A percentile compares a stretch with the other conserved stretches of the same genome.
These are phyloP conservation scores for Camellia oleifera DNA, from an alignment of 179 eudicot species.

Conservation along the genomic window DNA sequence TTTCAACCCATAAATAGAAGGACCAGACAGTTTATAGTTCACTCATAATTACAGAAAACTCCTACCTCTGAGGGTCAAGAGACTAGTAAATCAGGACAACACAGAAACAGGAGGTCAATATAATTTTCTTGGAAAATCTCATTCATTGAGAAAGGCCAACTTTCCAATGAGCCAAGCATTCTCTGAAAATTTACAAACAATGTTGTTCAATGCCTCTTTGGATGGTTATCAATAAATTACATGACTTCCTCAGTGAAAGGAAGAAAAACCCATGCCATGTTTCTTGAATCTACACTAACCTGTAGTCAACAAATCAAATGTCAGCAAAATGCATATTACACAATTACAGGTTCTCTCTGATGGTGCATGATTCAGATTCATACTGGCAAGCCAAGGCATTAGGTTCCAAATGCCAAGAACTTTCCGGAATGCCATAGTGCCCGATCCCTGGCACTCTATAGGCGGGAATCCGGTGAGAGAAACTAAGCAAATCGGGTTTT, in stretches of 20 bases:
- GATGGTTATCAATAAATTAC: background rate
- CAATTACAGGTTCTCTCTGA: conserved; percentile 3
- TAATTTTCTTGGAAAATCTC: background rate
- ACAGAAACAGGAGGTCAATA: background rate
- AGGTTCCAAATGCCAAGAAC: conserved; percentile 74
- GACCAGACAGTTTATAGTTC: background rate
- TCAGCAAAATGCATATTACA: background rate
- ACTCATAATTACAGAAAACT: background rate
- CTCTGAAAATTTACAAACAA: background rate
- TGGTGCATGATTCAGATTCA: background rate
- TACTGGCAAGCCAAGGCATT: conserved; percentile 45
- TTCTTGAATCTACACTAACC: background rate
- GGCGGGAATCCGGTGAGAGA: conserved; percentile 59
- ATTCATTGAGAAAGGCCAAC: background rate
- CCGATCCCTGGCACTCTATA: conserved; percentile 55
- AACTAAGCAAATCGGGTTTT: conserved; percentile 44
- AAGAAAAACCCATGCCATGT: background rate
- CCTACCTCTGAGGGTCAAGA: background rate
- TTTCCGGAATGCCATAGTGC: conserved; percentile 50
- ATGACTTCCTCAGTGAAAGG: background rate
- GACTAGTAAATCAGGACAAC: background rate
- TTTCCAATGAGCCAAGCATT: background rate
- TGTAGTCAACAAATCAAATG: background rate
- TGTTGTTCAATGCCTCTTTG: background rate
- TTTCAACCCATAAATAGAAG: background rate